Conservation (phyloP, 202 grass and related monocot species). For the Carex sylvatica region DNA sequence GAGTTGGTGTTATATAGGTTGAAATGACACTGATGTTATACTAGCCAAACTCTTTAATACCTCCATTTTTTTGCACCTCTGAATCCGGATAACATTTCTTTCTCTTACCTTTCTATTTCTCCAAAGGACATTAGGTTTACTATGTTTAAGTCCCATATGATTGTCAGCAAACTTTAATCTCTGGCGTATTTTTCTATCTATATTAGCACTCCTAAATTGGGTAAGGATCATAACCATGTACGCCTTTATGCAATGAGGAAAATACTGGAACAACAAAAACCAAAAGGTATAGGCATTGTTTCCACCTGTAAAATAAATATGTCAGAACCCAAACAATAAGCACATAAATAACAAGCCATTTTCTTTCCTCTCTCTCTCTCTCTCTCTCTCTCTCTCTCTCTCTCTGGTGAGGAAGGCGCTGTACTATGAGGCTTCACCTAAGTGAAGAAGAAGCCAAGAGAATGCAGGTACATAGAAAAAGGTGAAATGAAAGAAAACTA, state of each 20-base stretch:
- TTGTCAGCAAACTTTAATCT: not conserved
- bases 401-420: not conserved
- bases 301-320: not conserved
- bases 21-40: no score
- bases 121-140: not conserved
- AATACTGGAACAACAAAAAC: not conserved
- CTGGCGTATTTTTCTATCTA: not conserved
- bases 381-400: not conserved
- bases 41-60: no score
- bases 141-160: not conserved
- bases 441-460: not conserved
- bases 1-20: no score
- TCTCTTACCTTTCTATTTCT: conserved; percentile 1
- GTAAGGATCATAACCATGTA: not conserved
- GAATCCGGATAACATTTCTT: not conserved
- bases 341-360: not conserved
- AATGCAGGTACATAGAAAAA: not conserved
- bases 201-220: not conserved
- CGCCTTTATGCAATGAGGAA: not conserved
- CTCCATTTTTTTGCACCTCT: not conserved
- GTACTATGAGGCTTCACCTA: not conserved
- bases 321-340: not conserved
- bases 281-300: not conserved
- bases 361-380: not conserved
- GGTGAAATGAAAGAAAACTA: not conserved